Conservation (phyloP, 371 early-diverging fungal species). For the Zychaea mexicana region DNA sequence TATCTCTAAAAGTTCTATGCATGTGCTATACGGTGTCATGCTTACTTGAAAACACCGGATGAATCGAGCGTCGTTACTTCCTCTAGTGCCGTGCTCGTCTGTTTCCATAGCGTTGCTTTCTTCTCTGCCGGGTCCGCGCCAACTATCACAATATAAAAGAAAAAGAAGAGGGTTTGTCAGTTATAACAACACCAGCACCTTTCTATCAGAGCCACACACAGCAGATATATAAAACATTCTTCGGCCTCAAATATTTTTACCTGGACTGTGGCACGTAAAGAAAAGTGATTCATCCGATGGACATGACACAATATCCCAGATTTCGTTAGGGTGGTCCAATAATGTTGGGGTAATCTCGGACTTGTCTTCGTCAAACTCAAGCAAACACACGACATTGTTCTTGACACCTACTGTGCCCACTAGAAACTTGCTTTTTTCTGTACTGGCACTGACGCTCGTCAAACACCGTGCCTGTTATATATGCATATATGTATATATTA, state of each 20-base stretch:
- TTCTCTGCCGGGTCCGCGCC: constrained; percentile 30
- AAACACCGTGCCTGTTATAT: constrained; percentile 79
- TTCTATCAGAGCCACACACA: too few species aligned
- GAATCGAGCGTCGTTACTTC: constrained; percentile 17
- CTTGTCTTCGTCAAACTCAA: constrained; percentile 77
- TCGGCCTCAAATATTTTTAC: constrained; percentile 21
- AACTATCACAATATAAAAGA: constrained; percentile 6
- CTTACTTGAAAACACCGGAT: constrained; percentile 13
- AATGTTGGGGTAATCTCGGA: constrained; percentile 60
- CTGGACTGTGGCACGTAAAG: constrained; percentile 65
- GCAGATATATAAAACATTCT: too few species aligned
- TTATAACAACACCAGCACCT: too few species aligned
- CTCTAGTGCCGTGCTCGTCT: constrained; percentile 21
- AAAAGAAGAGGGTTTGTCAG: background rate
- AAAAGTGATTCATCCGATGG: constrained; percentile 63
- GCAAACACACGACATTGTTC: constrained; percentile 63
- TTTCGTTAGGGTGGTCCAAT: constrained; percentile 72
- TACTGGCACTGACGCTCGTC: constrained; percentile 60
- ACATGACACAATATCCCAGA: constrained; percentile 70
- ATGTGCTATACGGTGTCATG: background rate
- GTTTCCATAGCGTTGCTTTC: constrained; percentile 42
- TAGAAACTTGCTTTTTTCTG: constrained; percentile 72
- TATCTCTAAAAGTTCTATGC: background rate
- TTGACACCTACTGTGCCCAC: constrained; percentile 72
- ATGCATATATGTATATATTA: too few species aligned